Evolutionary conservation across 2,329 filamentous ascomycete species (phyloP).

Genomic region (Phaeosphaeriaceae sp.): DNA sequence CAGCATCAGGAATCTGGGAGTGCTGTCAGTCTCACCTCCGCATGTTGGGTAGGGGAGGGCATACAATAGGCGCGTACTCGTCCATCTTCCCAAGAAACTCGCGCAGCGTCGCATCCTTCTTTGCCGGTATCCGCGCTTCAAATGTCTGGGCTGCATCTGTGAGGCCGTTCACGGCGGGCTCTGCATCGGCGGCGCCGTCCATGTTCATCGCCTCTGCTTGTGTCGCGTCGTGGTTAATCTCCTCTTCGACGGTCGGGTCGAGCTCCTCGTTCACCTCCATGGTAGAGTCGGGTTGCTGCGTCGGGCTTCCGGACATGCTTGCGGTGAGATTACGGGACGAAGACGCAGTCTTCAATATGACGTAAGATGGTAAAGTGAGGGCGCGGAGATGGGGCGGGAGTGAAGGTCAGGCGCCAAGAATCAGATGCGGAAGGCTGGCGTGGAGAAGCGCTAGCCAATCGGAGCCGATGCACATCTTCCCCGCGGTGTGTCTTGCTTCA

Average conservation of each 20-base stretch:
- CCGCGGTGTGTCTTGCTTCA: neutral
- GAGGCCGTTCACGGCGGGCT: conserved; percentile 44
- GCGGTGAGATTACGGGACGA: conserved; percentile 9
- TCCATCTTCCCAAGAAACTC: conserved; percentile 98
- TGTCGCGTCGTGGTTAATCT: conserved; percentile 47
- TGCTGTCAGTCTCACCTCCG: conserved; percentile 17
- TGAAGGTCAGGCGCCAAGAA: conserved; percentile 9
- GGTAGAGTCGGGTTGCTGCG: conserved; percentile 35
- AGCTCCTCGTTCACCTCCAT: conserved; percentile 47
- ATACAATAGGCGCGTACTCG: conserved; percentile 94
- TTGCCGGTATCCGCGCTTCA: conserved; percentile 73
- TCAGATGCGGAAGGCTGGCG: conserved; percentile 6
- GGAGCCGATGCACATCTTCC: conserved; percentile 1
- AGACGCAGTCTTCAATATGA: conserved; percentile 8
- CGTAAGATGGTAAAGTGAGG: conserved; percentile 9
- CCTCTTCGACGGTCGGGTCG: conserved; percentile 51
- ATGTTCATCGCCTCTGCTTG: conserved; percentile 51
- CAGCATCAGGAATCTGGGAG: conserved; percentile 90
- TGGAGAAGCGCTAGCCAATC: conserved; percentile 10
- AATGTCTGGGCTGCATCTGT: conserved; percentile 56
- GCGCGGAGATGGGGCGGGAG: conserved; percentile 5
- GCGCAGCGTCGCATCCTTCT: conserved; percentile 90
- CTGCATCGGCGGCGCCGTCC: conserved; percentile 49
- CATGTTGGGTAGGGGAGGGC: conserved; percentile 41
- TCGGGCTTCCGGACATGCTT: conserved; percentile 43